Evolutionary conservation across 345 rosid genomes (phyloP).

Genomic region (Aquilaria sinensis): DNA sequence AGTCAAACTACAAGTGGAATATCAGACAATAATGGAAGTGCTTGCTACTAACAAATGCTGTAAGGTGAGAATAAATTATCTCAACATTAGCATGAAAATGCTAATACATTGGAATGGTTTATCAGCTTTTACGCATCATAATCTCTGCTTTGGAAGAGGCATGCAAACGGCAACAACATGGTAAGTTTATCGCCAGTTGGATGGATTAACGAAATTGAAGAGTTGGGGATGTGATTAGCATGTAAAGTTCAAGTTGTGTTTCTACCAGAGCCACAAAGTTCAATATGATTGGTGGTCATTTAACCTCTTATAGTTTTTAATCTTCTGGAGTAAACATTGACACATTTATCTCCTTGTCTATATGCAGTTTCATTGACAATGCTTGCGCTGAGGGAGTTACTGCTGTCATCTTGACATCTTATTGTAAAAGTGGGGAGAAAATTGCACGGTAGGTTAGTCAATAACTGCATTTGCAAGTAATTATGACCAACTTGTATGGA

Average conservation of each 20-base stretch:
- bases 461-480: neutral
- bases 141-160: too few relatives aligned
- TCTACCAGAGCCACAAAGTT: neutral
- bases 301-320: neutral
- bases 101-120: too few relatives aligned
- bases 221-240: too few relatives aligned
- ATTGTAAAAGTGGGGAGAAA: constrained; percentile 68
- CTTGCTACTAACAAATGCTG: too few relatives aligned
- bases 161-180: too few relatives aligned
- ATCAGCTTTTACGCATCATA: too few relatives aligned
- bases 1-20: too few relatives aligned
- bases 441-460: constrained; percentile 49
- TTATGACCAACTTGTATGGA: neutral
- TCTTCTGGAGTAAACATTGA: neutral
- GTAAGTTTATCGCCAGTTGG: too few relatives aligned
- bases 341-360: constrained; percentile 5
- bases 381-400: constrained; percentile 60
- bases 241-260: neutral
- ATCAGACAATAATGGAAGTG: too few relatives aligned
- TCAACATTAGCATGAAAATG: too few relatives aligned
- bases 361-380: constrained; percentile 71
- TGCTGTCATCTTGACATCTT: constrained; percentile 52
- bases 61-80: too few relatives aligned
- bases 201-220: too few relatives aligned
- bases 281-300: neutral